phyloP scores from a whole-genome alignment of 2,329 filamentous ascomycete species.

The Apiospora arundinis region DNA sequence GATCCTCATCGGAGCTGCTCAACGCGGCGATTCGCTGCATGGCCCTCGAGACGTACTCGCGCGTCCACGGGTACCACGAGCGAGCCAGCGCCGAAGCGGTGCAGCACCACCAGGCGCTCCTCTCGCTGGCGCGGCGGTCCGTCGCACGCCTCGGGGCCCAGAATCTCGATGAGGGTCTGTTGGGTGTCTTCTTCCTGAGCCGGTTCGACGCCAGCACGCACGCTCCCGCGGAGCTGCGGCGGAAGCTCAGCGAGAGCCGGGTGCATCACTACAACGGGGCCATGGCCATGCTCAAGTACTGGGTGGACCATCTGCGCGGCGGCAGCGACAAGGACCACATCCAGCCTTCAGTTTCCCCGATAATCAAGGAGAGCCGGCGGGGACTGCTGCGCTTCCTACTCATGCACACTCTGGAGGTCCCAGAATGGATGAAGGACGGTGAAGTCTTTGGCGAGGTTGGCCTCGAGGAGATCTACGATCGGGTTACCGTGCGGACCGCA shows the following conservation, averaged over 20 bases:
- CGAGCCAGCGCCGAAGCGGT: neutral
- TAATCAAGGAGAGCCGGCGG: conserved; percentile 38
- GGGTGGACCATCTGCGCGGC: conserved; percentile 31
- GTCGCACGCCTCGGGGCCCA: neutral
- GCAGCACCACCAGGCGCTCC: neutral
- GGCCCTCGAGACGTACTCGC: conserved; percentile 7
- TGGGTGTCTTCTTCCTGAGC: conserved; percentile 14
- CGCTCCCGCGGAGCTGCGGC: neutral
- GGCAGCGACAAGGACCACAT: neutral
- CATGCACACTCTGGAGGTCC: conserved; percentile 34
- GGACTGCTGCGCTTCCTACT: conserved; percentile 36
- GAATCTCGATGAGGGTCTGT: neutral
- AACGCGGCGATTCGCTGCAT: neutral
- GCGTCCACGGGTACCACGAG: neutral
- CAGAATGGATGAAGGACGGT: conserved; percentile 39
- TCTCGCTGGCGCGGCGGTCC: neutral
- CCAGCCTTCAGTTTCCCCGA: conserved; percentile 26
- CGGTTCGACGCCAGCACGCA: conserved; percentile 14
- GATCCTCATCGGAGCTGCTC: neutral
- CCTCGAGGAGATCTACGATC: conserved; percentile 38
- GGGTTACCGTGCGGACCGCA: conserved; percentile 32
- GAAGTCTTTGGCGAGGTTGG: conserved; percentile 37
- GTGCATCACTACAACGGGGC: conserved; percentile 38
- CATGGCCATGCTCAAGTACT: conserved; percentile 37
- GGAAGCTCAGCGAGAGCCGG: neutral